Conservation (phyloP, 305 asterid genomes). For the Solanum chacoense region DNA sequence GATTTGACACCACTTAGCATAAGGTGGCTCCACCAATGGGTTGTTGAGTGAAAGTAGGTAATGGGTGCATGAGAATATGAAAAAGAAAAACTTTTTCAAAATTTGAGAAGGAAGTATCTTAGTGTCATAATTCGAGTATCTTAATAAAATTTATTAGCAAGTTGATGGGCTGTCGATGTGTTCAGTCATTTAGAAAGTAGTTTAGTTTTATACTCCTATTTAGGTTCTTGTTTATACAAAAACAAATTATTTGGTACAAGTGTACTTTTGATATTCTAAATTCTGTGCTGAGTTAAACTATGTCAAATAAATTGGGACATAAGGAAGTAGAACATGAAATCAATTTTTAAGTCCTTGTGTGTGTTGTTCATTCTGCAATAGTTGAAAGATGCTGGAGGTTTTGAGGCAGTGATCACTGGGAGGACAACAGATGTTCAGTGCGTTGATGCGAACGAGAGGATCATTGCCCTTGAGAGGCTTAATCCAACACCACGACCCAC, state of each 20-base stretch:
- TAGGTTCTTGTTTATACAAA: not conserved
- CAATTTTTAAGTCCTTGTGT: not conserved
- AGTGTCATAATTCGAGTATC: not conserved
- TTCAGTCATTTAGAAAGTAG: not conserved
- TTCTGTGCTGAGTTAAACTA: not conserved
- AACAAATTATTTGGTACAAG: not conserved
- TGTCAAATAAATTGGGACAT: not conserved
- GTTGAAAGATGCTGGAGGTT: slow-evolving; percentile 92
- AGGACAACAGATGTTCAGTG: slow-evolving; percentile 47
- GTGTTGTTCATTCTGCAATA: slow-evolving; percentile 1
- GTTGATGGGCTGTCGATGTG: not conserved
- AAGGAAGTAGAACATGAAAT: not conserved
- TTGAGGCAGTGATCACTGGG: slow-evolving; percentile 66
- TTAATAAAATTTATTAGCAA: not conserved
- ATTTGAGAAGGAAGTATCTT: not conserved
- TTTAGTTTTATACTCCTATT: not conserved
- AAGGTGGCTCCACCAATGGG: not conserved
- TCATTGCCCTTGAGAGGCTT: slow-evolving; percentile 56
- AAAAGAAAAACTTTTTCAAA: not conserved
- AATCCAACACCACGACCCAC: slow-evolving; percentile 65
- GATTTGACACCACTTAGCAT: not conserved
- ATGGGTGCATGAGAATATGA: not conserved
- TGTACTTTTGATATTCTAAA: not conserved
- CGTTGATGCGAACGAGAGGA: slow-evolving; percentile 80
- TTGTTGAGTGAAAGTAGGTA: not conserved